Evolutionary conservation across 192 early-diverging fungal species (phyloP).

Genomic region (Coemansia sp.): DNA sequence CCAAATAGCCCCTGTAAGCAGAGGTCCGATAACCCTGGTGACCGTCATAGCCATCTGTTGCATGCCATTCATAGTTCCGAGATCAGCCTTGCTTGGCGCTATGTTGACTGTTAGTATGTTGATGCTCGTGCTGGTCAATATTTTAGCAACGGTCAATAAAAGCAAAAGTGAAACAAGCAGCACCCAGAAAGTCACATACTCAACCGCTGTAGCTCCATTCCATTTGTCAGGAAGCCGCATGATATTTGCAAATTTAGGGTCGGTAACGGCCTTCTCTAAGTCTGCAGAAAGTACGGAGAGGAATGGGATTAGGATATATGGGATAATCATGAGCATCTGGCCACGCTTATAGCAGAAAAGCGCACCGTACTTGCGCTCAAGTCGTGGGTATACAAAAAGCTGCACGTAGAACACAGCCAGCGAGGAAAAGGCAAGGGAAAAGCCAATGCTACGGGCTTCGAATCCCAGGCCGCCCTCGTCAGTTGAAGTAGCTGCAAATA

Average conservation of each 20-base stretch:
- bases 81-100: conserved; percentile 26
- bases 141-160: background rate
- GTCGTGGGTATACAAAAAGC: conserved; percentile 49
- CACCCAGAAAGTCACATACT: background rate
- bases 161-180: background rate
- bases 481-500: conserved; percentile 42
- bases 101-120: conserved; percentile 39
- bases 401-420: conserved; percentile 53
- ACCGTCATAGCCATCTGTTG: conserved; percentile 36
- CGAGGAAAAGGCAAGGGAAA: conserved; percentile 46
- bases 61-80: conserved; percentile 38
- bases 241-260: background rate
- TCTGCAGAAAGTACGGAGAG: conserved; percentile 9
- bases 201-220: background rate
- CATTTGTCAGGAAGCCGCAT: background rate
- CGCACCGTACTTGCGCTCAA: conserved; percentile 48
- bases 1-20: conserved; percentile 25
- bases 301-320: conserved; percentile 6
- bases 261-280: background rate
- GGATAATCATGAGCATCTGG: conserved; percentile 8
- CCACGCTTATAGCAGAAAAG: conserved; percentile 43
- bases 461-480: conserved; percentile 58
- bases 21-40: conserved; percentile 24
- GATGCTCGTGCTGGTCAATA: conserved; percentile 6
- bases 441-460: conserved; percentile 49